These are phyloP conservation scores for Chloromonas sp. DNA, from an alignment of 163 green algal species.

Conservation along the genomic window DNA sequence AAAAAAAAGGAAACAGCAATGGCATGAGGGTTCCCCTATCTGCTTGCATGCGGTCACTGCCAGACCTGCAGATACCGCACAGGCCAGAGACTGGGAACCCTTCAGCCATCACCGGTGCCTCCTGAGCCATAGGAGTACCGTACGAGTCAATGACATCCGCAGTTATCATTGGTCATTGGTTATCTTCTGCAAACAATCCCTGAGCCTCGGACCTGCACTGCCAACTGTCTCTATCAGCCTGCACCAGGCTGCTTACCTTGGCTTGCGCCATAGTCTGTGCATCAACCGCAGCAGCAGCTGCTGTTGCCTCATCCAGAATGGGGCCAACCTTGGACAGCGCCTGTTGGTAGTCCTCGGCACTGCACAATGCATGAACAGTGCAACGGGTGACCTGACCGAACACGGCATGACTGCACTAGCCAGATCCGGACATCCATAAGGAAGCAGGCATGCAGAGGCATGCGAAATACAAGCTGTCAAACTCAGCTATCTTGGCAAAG, in stretches of 20 bases:
- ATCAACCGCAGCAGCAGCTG: slow-evolving; percentile 39
- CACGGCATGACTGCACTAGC: background rate
- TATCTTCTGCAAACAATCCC: too few relatives aligned
- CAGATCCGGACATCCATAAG: too few relatives aligned
- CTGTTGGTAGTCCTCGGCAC: slow-evolving; percentile 49
- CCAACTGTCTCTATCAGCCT: background rate
- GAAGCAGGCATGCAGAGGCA: too few relatives aligned
- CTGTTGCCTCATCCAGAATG: slow-evolving; percentile 51
- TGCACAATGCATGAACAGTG: slow-evolving; percentile 16
- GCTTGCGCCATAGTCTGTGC: slow-evolving; percentile 40
- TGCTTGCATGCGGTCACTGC: background rate
- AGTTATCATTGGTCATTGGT: too few relatives aligned
- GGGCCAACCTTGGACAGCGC: slow-evolving; percentile 59
- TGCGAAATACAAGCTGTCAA: too few relatives aligned
- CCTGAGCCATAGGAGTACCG: too few relatives aligned
- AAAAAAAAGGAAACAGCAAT: background rate
- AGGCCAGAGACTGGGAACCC: background rate
- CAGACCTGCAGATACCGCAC: background rate
- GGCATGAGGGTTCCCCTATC: background rate
- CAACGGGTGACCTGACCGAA: background rate
- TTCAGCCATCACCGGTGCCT: too few relatives aligned
- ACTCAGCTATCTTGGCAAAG: too few relatives aligned
- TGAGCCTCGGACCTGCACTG: background rate
- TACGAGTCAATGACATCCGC: too few relatives aligned
- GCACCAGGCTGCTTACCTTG: slow-evolving; percentile 25